phyloP scores from a whole-genome alignment of 164 flowering plant genomes.

The Vitis rotundifolia region DNA sequence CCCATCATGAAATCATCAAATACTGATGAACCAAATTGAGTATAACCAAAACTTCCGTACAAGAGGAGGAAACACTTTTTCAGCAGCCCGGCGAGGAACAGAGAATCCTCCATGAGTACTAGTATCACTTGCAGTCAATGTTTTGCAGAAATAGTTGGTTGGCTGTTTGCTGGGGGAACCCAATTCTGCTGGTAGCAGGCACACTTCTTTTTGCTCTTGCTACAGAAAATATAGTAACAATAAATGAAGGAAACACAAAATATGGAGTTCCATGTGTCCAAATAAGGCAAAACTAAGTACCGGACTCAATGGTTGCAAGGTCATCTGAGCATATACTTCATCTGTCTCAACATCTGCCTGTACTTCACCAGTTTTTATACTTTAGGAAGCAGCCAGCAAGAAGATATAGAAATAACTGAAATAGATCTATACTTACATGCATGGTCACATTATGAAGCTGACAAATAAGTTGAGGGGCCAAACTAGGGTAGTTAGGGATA shows the following conservation, averaged over 20 bases:
- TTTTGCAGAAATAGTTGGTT: conserved; percentile 32
- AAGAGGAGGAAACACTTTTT: conserved; percentile 34
- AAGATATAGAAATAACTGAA: neutral
- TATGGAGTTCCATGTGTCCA: no score
- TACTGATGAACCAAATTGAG: no score
- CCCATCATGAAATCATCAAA: no score
- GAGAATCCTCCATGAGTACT: conserved; percentile 38
- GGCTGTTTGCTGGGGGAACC: conserved; percentile 31
- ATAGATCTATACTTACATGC: conserved; percentile 23
- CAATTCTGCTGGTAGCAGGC: conserved; percentile 28
- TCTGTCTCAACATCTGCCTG: conserved; percentile 77
- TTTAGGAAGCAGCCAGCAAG: neutral
- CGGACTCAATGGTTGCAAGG: conserved; percentile 66
- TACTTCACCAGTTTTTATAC: neutral
- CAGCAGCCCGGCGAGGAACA: conserved; percentile 35
- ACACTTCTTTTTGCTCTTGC: conserved; percentile 34
- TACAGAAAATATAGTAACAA: conserved; percentile 3
- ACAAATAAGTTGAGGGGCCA: conserved; percentile 33
- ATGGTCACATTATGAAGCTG: conserved; percentile 36
- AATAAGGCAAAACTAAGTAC: conserved; percentile 22
- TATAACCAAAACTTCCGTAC: conserved; percentile 7
- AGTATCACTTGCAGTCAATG: conserved; percentile 34
- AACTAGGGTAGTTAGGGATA: conserved; percentile 31
- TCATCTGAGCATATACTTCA: conserved; percentile 83
- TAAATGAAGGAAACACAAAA: neutral